Evolutionary conservation across 2,329 filamentous ascomycete species (phyloP).

Genomic region (Ascochyta rabiei): DNA sequence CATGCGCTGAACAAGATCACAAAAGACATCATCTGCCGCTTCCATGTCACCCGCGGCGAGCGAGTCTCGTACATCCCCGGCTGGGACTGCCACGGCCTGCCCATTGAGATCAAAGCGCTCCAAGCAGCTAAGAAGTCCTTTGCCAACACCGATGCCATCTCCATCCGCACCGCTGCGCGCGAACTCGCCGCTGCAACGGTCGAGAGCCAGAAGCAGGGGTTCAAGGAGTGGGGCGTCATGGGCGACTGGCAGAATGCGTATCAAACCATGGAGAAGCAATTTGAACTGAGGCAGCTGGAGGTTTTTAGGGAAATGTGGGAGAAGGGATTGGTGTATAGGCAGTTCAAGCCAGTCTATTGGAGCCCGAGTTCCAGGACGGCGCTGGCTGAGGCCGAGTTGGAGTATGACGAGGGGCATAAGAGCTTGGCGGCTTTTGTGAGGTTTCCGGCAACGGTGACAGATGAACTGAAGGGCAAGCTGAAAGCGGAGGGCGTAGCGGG

Average conservation of each 20-base stretch:
- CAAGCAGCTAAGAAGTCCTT: constrained; percentile 58
- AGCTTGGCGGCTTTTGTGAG: constrained; percentile 79
- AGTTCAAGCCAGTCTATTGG: constrained; percentile 87
- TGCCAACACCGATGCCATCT: constrained; percentile 52
- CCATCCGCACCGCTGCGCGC: constrained; percentile 69
- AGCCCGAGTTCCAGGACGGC: constrained; percentile 79
- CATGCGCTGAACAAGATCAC: constrained; percentile 97
- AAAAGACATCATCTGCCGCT: constrained; percentile 89
- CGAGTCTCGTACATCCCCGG: constrained; percentile 84
- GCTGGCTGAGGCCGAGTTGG: constrained; percentile 81
- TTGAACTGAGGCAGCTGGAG: constrained; percentile 75
- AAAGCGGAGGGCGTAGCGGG: constrained; percentile 14
- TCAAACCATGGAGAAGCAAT: constrained; percentile 78
- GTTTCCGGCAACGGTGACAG: constrained; percentile 67
- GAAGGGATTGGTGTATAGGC: constrained; percentile 73
- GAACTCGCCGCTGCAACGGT: constrained; percentile 72
- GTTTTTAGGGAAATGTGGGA: constrained; percentile 78
- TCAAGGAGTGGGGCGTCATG: constrained; percentile 78
- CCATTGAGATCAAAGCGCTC: constrained; percentile 95
- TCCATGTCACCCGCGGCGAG: constrained; percentile 78
- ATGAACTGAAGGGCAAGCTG: constrained; percentile 47
- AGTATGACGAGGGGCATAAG: constrained; percentile 77
- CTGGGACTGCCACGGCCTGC: constrained; percentile 97
- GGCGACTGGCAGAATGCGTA: constrained; percentile 78
- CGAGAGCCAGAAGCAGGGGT: constrained; percentile 73